These are phyloP conservation scores for Candida tunisiensis DNA, from an alignment of 1,139 yeast genomes.

Conservation along the genomic window DNA sequence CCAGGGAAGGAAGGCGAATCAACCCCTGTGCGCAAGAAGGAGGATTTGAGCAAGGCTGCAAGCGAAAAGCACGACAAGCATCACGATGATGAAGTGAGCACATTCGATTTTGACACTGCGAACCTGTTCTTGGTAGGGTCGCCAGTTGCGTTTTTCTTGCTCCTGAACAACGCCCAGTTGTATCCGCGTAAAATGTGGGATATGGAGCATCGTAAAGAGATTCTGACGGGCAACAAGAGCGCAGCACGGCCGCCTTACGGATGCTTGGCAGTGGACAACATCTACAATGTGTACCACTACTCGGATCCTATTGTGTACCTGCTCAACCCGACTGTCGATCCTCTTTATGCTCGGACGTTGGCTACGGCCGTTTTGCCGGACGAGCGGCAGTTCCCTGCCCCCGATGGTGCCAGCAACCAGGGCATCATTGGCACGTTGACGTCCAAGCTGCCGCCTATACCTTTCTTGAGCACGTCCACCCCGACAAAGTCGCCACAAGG, in stretches of 20 bases:
- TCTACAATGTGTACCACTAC: constrained; percentile 23
- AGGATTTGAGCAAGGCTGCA: too few relatives aligned
- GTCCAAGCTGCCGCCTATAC: constrained; percentile 8
- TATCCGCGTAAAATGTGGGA: constrained; percentile 12
- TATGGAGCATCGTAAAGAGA: constrained; percentile 3
- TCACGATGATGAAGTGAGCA: too few relatives aligned
- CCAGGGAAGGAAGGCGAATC: too few relatives aligned
- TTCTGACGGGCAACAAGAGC: constrained; percentile 1
- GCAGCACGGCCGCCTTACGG: constrained; percentile 15
- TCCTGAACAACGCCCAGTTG: constrained; percentile 13
- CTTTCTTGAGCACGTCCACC: constrained; percentile 3
- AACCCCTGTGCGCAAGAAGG: too few relatives aligned
- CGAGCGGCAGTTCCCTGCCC: constrained; percentile 8
- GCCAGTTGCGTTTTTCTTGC: constrained; percentile 65
- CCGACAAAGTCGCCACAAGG: not conserved
- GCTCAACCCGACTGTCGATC: constrained; percentile 22
- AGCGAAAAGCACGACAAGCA: too few relatives aligned
- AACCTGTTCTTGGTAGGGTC: constrained; percentile 75
- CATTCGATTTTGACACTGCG: constrained; percentile 48
- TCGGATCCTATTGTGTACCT: constrained; percentile 25
- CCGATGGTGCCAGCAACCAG: constrained; percentile 1
- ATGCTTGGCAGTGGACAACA: constrained; percentile 21
- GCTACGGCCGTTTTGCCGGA: constrained; percentile 14
- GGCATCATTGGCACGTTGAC: constrained; percentile 9
- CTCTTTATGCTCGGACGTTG: constrained; percentile 11